Evolutionary conservation across 345 rosid species (phyloP), one percentile per base, ranked within the genome.

Genomic region (Durio zibethinus): DNA sequence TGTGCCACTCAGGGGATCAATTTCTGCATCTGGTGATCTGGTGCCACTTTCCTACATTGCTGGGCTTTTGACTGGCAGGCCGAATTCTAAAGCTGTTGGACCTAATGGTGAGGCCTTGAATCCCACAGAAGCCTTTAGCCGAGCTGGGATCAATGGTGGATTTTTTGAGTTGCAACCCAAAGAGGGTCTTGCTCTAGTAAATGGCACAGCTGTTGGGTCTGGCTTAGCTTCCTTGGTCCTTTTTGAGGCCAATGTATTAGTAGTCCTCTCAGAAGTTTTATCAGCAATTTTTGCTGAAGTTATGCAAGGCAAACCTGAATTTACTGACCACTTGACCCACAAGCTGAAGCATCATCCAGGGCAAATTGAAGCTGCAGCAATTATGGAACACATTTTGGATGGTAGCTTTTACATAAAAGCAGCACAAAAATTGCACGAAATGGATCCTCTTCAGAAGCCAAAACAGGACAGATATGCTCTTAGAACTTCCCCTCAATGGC

Each of bases 351-450:
- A 92, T 76, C 97, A 92, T 65, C 94, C 94, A 0, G 93, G 93
- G 0, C 97, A 92, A 31, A 92, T 92, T 62, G 97, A 92, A 82
- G 93, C 93, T 0, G 94, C 94, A 14, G 94, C 94, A 7, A 87
- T 92, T 14, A 90, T 92, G 94, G 94, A 92, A 70, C 92, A 89
- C 63, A 89, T 90, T 40, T 82, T 92, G 47, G 91, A 82, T 77
- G 94, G 94, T 10, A 90, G 94, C 79, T 82, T 86, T 5, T 89
- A 84, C 62, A 82, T 90, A 75, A 89, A 90, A 68, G 81, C 80
- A 29, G 97, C 97, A 12, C 76, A 88, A 60, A 89, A 83, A 76
- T 76, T 82, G 20, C 92, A 90, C 42, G 93, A 90, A 63, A 88
- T 83, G 62, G 93, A 92, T 81, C 97, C 97, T 21, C 81, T 92